These are phyloP conservation scores for Whalleya microplaca DNA, from an alignment of 2,329 filamentous ascomycete genomes.

Conservation along the genomic window DNA sequence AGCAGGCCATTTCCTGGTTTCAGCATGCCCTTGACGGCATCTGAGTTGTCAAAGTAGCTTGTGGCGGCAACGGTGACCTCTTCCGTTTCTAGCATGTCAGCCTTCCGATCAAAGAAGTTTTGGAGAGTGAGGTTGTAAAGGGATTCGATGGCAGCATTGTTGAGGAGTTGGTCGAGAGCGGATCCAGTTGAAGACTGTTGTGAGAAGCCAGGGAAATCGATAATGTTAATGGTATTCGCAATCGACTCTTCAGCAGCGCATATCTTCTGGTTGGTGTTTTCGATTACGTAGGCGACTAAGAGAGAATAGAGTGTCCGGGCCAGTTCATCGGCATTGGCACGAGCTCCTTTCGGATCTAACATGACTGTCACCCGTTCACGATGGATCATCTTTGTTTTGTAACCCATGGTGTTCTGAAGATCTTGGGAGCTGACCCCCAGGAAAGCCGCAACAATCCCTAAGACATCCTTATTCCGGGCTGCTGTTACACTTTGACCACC, in stretches of 20 bases:
- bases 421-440: conserved; percentile 81
- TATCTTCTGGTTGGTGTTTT: conserved; percentile 86
- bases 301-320: conserved; percentile 92
- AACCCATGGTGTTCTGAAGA: conserved; percentile 85
- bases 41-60: conserved; percentile 97
- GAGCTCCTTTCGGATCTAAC: conserved; percentile 89
- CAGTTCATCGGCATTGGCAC: conserved; percentile 90
- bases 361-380: conserved; percentile 98
- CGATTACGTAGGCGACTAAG: conserved; percentile 90
- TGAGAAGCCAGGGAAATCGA: conserved; percentile 95
- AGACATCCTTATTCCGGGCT: conserved; percentile 91
- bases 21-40: conserved; percentile 87
- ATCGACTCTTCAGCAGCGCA: conserved; percentile 88
- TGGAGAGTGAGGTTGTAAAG: conserved; percentile 93
- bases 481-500: conserved; percentile 83
- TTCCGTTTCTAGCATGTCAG: conserved; percentile 90
- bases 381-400: conserved; percentile 96
- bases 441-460: conserved; percentile 90
- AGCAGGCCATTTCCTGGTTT: conserved; percentile 92
- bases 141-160: conserved; percentile 90
- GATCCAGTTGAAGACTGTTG: conserved; percentile 84
- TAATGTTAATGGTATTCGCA: conserved; percentile 89
- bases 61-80: conserved; percentile 89
- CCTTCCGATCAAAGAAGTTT: conserved; percentile 94
- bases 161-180: conserved; percentile 87